Evolutionary conservation across 225 moss, liverwort and hornwort species (phyloP), one percentile per base, ranked within the genome.

Genomic region (Marchantia polymorpha): DNA sequence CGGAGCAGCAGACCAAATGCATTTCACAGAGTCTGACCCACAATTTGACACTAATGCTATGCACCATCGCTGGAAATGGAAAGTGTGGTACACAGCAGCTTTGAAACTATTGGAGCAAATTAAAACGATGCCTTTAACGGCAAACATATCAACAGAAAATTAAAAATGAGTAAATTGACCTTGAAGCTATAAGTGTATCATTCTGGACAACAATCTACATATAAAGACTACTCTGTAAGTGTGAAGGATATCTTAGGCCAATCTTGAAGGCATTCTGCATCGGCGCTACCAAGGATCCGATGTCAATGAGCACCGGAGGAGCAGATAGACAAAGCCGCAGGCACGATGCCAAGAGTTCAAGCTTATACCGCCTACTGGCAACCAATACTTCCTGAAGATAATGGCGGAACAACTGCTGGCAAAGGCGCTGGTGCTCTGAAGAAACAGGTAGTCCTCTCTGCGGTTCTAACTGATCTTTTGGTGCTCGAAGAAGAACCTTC

Each of bases 301-400:
- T 90, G 54, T 87, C 91, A 79, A 96, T 81, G 56, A 96, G 75
- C 20, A 82, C 80, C 56, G 94, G 90, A 75, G 96, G 94, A 75
- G 96, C 89, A 79, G 92, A 92, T 54, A 96, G 83, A 85, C 94
- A 96, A 72, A 96, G 91, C 63, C 84, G 90, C 81, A 96, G 88
- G 81, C 96, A 96, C 78, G 96, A 90, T 54, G 91, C 92, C 83
- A 96, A 81, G n/a, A 96, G 76, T 84, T 96, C 96, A 69, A 96
- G 85, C 88, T 93, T 96, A 75, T 92, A 96, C 51, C 96, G 89
- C 78, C 87, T 89, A 80, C 96, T 94, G 59, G 96, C 94, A 70
- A 96, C 89, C 49, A 96, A 77, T 52, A 96, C 94, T 83, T 96
- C 96, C 81, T 90, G 90, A 47, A 96, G 83, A 78, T 90, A 96